Percentiles rank a stretch among this genome's conserved stretches.
Conservation (phyloP, 805 yeast species). For the Nakazawaea molendinolei region DNA sequence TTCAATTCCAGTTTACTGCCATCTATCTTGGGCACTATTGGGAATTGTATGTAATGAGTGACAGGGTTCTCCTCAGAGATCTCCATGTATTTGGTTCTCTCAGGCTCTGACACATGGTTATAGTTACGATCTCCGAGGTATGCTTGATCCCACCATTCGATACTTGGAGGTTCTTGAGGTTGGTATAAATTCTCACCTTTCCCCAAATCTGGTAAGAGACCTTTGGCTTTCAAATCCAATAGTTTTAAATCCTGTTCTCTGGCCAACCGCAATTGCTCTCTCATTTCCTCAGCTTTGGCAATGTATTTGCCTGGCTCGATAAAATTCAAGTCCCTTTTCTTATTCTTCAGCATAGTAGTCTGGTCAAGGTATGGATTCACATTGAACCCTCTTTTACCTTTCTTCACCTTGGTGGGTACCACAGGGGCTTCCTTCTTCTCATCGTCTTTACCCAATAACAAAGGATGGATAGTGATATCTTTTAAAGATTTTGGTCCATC, state of each 20-base stretch:
- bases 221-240: conserved; percentile 20
- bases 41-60: conserved; percentile 76
- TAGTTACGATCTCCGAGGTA: conserved; percentile 36
- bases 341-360: conserved; percentile 15
- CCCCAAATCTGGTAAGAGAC: conserved; percentile 42
- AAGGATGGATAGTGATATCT: conserved; percentile 9
- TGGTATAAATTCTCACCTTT: conserved; percentile 52
- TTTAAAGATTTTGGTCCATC: conserved; percentile 8
- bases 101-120: conserved; percentile 24
- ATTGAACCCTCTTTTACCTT: conserved; percentile 17
- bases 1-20: conserved; percentile 19
- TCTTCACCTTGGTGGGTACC: neutral
- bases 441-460: conserved; percentile 4
- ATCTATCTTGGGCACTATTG: conserved; percentile 38
- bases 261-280: conserved; percentile 31
- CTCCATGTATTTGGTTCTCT: conserved; percentile 27
- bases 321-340: conserved; percentile 38
- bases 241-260: conserved; percentile 24
- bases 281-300: conserved; percentile 42
- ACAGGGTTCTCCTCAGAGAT: conserved; percentile 41
- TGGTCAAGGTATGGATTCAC: conserved; percentile 27
- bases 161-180: conserved; percentile 45
- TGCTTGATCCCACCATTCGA: conserved; percentile 89
- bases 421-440: neutral
- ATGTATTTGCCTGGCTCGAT: conserved; percentile 61